These are phyloP conservation scores for Spatholobus suberectus DNA, from an alignment of 306 rosid genomes.

Conservation along the genomic window DNA sequence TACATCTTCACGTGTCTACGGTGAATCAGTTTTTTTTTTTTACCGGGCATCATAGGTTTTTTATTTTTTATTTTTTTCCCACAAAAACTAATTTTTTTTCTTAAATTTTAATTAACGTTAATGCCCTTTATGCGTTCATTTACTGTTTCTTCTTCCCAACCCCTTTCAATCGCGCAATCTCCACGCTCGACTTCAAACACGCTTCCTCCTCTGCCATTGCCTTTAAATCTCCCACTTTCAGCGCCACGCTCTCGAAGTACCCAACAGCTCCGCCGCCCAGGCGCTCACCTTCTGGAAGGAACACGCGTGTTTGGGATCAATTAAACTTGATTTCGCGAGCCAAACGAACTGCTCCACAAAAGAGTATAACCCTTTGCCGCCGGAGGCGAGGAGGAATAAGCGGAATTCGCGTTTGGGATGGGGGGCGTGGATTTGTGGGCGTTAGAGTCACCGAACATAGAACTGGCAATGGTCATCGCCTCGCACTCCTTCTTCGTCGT, in stretches of 20 bases:
- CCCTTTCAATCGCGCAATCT: constrained; percentile 34
- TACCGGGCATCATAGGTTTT: no score
- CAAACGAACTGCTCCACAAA: constrained; percentile 88
- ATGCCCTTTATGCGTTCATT: no score
- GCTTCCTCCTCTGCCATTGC: constrained; percentile 58
- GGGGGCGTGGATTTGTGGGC: constrained; percentile 58
- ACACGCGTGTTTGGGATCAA: constrained; percentile 33
- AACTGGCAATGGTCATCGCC: no score
- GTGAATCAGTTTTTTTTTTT: no score
- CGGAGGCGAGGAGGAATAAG: constrained; percentile 63
- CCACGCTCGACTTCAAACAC: constrained; percentile 59
- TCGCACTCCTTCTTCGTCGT: no score
- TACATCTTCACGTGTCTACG: no score
- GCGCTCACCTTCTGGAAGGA: constrained; percentile 25
- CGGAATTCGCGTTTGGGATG: constrained; percentile 46
- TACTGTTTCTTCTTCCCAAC: no score
- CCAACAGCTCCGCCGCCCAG: constrained; percentile 45
- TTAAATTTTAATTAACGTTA: no score
- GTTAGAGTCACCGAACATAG: no score
- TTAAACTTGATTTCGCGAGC: constrained; percentile 74
- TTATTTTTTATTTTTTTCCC: no score
- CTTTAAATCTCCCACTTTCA: constrained; percentile 71
- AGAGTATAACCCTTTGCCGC: constrained; percentile 80
- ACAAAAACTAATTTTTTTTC: no score
- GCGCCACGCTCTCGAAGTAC: constrained; percentile 39